phyloP scores from a whole-genome alignment of 345 rosid genomes.

The Lepidium didymum region DNA sequence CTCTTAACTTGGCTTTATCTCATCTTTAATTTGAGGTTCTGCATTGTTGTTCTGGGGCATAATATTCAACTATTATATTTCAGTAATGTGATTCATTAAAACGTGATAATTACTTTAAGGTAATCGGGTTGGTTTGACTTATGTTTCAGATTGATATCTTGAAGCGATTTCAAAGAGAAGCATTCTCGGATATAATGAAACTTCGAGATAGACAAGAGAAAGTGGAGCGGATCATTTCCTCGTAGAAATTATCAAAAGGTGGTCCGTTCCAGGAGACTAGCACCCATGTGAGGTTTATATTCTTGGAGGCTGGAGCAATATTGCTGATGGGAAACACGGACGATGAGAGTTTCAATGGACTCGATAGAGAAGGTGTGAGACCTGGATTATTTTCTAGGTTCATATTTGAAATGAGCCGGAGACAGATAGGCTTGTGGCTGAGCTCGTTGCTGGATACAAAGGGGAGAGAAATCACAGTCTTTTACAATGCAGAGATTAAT shows the following conservation, averaged over 20 bases:
- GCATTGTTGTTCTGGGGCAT: background rate
- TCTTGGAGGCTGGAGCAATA: slow-evolving; percentile 65
- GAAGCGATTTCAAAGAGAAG: slow-evolving; percentile 87
- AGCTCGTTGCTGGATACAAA: slow-evolving; percentile 49
- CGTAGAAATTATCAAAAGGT: slow-evolving; percentile 40
- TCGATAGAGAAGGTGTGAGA: slow-evolving; percentile 48
- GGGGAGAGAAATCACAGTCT: slow-evolving; percentile 28
- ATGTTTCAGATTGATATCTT: slow-evolving; percentile 74
- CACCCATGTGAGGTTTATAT: slow-evolving; percentile 60
- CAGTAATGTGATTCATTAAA: background rate
- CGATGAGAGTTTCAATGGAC: slow-evolving; percentile 35
- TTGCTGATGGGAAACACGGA: slow-evolving; percentile 45
- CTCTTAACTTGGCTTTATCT: background rate
- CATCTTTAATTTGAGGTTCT: background rate
- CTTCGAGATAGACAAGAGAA: slow-evolving; percentile 88
- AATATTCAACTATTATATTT: background rate
- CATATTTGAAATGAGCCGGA: slow-evolving; percentile 55
- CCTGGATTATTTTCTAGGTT: slow-evolving; percentile 63
- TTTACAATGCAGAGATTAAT: slow-evolving; percentile 45
- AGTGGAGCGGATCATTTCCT: slow-evolving; percentile 57
- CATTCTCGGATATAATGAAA: slow-evolving; percentile 80
- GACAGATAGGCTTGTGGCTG: slow-evolving; percentile 53
- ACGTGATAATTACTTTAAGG: background rate
- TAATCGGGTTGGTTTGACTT: background rate
- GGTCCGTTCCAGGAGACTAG: slow-evolving; percentile 60